Percentiles rank a stretch among this genome's conserved stretches.
Evolutionary conservation across 1,139 yeast genomes (phyloP).

Genomic region (Hansenula sp.): DNA sequence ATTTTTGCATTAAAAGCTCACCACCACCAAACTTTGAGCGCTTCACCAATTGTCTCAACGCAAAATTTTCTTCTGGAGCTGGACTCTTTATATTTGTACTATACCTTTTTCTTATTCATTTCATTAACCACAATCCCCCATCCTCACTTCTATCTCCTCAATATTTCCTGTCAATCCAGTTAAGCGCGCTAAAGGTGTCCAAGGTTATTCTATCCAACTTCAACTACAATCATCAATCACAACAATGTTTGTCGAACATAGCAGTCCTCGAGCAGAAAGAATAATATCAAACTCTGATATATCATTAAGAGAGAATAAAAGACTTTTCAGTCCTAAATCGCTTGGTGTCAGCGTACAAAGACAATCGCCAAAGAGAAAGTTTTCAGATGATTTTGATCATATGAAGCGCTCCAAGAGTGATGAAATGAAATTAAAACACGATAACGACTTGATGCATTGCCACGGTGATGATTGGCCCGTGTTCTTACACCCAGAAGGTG

Average conservation of each 20-base stretch:
- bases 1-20: neutral
- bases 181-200: neutral
- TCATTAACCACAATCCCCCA: neutral
- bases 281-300: slow-evolving; percentile 6
- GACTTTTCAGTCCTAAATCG: slow-evolving; percentile 9
- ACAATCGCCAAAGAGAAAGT: slow-evolving; percentile 11
- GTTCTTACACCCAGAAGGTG: slow-evolving; percentile 63
- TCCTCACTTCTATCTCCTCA: neutral
- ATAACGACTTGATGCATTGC: slow-evolving; percentile 1
- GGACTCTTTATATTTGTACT: neutral
- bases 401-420: slow-evolving; percentile 5
- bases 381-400: slow-evolving; percentile 10
- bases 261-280: slow-evolving; percentile 15
- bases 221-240: neutral
- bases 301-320: slow-evolving; percentile 14
- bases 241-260: slow-evolving; percentile 14
- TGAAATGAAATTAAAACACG: neutral
- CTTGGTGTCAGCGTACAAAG: neutral
- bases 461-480: slow-evolving; percentile 48
- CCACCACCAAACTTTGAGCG: neutral
- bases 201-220: neutral
- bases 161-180: neutral
- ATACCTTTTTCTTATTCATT: neutral
- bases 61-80: neutral
- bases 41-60: neutral